Percentiles rank a stretch among this genome's conserved stretches.
These are phyloP conservation scores for Chenopodium berlandieri DNA, from an alignment of 148 eudicot genomes.

Conservation along the genomic window DNA sequence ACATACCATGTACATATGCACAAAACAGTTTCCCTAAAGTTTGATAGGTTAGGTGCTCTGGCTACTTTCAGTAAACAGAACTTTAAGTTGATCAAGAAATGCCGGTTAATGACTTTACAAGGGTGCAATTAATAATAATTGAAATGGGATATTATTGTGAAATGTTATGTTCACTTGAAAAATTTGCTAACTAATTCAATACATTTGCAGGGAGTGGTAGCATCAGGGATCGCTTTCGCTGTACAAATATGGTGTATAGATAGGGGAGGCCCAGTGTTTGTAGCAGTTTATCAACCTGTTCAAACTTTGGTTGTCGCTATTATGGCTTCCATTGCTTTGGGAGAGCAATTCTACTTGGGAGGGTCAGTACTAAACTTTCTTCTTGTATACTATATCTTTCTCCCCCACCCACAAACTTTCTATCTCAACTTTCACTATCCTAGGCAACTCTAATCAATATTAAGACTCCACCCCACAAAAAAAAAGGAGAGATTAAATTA, in stretches of 20 bases:
- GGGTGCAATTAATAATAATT: slow-evolving; percentile 5
- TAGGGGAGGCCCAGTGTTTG: slow-evolving; percentile 97
- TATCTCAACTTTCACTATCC: slow-evolving; percentile 32
- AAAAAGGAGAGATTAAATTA: neutral
- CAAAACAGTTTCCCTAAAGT: neutral
- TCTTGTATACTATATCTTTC: slow-evolving; percentile 11
- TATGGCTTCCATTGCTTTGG: slow-evolving; percentile 82
- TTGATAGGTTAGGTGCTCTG: slow-evolving; percentile 4
- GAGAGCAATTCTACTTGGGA: slow-evolving; percentile 97
- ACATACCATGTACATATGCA: neutral
- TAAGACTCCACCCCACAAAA: neutral
- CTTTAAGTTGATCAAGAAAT: neutral
- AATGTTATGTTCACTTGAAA: neutral
- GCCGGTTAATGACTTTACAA: slow-evolving; percentile 13
- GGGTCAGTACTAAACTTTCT: slow-evolving; percentile 49
- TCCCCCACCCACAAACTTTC: slow-evolving; percentile 26
- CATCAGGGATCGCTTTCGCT: slow-evolving; percentile 99
- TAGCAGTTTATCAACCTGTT: slow-evolving; percentile 98
- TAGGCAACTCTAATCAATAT: slow-evolving; percentile 9
- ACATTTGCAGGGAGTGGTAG: slow-evolving; percentile 85
- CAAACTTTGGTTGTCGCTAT: slow-evolving; percentile 98
- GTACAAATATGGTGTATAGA: slow-evolving; percentile 99
- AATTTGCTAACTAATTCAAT: slow-evolving; percentile 6
- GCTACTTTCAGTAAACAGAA: neutral
- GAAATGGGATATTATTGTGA: slow-evolving; percentile 10